A percentile compares a stretch with the other conserved stretches of the same genome.
Evolutionary conservation across 441 rosid genomes (phyloP).

Genomic region (Manihot esculenta): DNA sequence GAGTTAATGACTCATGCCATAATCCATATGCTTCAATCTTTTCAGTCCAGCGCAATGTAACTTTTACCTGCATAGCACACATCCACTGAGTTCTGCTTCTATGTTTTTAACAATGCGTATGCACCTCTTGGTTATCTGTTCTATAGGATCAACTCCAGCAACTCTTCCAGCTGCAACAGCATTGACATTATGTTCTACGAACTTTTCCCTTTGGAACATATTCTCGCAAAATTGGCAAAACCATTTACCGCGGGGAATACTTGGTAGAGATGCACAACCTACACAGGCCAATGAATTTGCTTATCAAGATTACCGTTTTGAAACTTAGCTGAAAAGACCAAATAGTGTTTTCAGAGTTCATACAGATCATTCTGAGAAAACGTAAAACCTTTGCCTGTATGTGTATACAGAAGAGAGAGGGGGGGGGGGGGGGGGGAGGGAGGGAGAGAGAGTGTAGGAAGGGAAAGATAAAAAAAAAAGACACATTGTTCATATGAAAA

Average conservation of each 20-base stretch:
- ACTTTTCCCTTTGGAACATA: slow-evolving; percentile 59
- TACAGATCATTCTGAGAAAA: too few species aligned
- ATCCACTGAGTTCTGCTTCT: slow-evolving; percentile 72
- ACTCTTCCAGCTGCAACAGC: slow-evolving; percentile 82
- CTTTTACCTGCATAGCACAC: slow-evolving; percentile 80
- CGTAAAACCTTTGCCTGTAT: too few species aligned
- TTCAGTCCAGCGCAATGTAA: slow-evolving; percentile 21
- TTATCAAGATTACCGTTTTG: slow-evolving; percentile 13
- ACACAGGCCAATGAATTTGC: slow-evolving; percentile 28
- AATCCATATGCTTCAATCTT: slow-evolving; percentile 15
- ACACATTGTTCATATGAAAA: background rate
- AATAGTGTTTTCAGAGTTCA: too few species aligned
- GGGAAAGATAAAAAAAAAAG: background rate
- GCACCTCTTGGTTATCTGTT: slow-evolving; percentile 76
- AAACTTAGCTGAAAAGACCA: slow-evolving; percentile 17
- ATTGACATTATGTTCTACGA: slow-evolving; percentile 57
- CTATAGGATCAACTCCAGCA: slow-evolving; percentile 70
- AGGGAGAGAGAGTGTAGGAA: too few species aligned
- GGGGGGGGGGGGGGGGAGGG: too few species aligned
- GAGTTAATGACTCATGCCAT: background rate
- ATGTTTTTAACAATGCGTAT: slow-evolving; percentile 83
- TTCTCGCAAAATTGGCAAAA: slow-evolving; percentile 88
- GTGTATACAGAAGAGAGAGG: too few species aligned
- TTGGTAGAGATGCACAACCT: slow-evolving; percentile 82
- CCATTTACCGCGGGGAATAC: slow-evolving; percentile 84